A percentile compares a stretch with the other conserved stretches of the same genome.
These are phyloP conservation scores for Solanum hybrid DNA, from an alignment of 305 asterid genomes.

Conservation along the genomic window DNA sequence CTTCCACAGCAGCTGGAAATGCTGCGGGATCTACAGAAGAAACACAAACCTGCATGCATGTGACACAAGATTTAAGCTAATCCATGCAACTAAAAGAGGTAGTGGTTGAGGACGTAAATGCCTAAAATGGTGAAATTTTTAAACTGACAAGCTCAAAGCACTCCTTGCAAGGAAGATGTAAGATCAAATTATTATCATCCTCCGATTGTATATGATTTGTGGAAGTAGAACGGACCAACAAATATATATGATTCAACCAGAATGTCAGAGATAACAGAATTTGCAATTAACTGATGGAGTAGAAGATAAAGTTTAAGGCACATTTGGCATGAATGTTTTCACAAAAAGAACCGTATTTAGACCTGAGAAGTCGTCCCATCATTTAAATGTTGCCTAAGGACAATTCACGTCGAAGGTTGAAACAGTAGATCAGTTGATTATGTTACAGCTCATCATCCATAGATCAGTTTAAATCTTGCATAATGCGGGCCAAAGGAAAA, in stretches of 20 bases:
- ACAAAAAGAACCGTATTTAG: not conserved
- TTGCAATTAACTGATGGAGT: not conserved
- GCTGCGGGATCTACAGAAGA: conserved; percentile 83
- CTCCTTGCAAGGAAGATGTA: not conserved
- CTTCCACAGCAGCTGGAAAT: conserved; percentile 80
- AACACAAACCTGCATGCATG: conserved; percentile 61
- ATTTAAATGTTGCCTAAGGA: not conserved
- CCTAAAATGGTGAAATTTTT: not conserved
- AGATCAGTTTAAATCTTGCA: not conserved
- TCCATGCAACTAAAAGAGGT: not conserved
- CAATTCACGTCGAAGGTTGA: not conserved
- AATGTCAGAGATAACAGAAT: not conserved
- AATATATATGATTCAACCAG: not conserved
- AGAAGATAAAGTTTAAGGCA: not conserved
- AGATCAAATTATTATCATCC: not conserved
- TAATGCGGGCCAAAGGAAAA: not conserved
- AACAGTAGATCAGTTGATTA: not conserved
- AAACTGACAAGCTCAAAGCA: not conserved
- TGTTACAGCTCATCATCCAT: not conserved
- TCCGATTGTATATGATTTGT: not conserved
- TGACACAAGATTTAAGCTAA: not conserved
- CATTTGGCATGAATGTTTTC: not conserved
- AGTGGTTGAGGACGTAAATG: not conserved
- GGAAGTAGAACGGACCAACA: not conserved
- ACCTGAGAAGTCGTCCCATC: not conserved